These are phyloP conservation scores for Casaregolazyma suthepensis DNA, from an alignment of 1,139 yeast genomes.

Conservation along the genomic window DNA sequence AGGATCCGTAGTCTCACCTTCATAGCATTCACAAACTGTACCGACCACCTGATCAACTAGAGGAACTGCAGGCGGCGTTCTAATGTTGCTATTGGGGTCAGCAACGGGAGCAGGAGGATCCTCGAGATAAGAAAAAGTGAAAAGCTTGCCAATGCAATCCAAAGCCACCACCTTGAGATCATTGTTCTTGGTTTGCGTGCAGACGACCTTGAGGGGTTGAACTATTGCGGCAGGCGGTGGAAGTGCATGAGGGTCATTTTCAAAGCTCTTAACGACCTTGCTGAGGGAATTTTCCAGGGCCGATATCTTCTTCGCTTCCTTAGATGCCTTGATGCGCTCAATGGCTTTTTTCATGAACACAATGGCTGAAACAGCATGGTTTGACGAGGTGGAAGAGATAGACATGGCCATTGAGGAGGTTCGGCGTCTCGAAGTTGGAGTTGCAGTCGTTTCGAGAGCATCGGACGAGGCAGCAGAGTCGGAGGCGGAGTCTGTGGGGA, in stretches of 20 bases:
- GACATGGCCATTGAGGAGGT: constrained; percentile 31
- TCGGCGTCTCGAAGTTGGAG: constrained; percentile 13
- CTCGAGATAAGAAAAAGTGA: constrained; percentile 55
- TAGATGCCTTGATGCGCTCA: constrained; percentile 41
- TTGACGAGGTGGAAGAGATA: constrained; percentile 23
- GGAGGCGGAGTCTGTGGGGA: background rate
- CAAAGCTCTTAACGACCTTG: constrained; percentile 36
- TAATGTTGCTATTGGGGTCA: constrained; percentile 35
- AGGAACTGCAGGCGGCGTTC: constrained; percentile 50
- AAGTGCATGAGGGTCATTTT: constrained; percentile 22
- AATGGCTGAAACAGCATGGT: constrained; percentile 30
- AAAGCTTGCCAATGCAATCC: constrained; percentile 61
- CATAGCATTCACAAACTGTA: constrained; percentile 78
- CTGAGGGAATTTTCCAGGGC: constrained; percentile 38
- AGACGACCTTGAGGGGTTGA: constrained; percentile 57
- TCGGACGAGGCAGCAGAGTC: constrained; percentile 1
- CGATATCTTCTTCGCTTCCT: constrained; percentile 46
- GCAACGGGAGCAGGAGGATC: constrained; percentile 42
- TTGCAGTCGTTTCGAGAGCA: background rate
- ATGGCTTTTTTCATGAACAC: constrained; percentile 46
- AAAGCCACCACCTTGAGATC: constrained; percentile 53
- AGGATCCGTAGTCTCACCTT: constrained; percentile 87
- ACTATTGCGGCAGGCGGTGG: constrained; percentile 47
- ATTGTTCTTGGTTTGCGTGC: constrained; percentile 44
- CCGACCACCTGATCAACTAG: constrained; percentile 81